Evolutionary conservation across 495 filamentous ascomycete genomes (phyloP).

Genomic region (Evernia prunastri): DNA sequence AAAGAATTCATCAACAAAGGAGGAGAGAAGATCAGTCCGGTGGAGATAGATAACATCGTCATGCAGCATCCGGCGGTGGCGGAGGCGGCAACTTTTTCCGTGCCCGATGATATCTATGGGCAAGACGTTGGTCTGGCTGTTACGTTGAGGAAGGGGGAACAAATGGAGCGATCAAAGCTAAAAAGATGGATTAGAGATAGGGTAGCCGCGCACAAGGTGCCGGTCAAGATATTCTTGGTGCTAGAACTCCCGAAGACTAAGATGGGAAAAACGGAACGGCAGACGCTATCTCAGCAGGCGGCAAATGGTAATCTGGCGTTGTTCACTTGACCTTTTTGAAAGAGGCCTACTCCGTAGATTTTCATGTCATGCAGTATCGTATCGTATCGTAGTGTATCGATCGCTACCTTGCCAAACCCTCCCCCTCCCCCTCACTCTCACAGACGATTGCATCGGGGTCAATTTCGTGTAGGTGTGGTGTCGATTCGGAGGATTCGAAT

Average conservation of each 20-base stretch:
- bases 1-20: conserved; percentile 79
- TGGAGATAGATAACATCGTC: conserved; percentile 72
- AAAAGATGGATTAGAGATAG: conserved; percentile 57
- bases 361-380: too few relatives aligned
- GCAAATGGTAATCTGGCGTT: not conserved
- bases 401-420: too few relatives aligned
- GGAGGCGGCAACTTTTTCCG: conserved; percentile 72
- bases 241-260: conserved; percentile 76
- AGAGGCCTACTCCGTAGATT: too few relatives aligned
- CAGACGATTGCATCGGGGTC: too few relatives aligned
- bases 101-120: conserved; percentile 67
- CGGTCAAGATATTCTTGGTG: conserved; percentile 75
- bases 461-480: too few relatives aligned
- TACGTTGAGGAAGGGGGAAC: conserved; percentile 52
- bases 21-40: conserved; percentile 72
- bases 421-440: too few relatives aligned
- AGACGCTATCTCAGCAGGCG: not conserved
- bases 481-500: too few relatives aligned
- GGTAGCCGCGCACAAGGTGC: conserved; percentile 70
- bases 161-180: conserved; percentile 41
- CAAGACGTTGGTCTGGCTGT: conserved; percentile 71
- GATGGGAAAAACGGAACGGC: conserved; percentile 71
- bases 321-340: not conserved
- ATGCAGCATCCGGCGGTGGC: conserved; percentile 58
- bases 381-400: too few relatives aligned